Evolutionary conservation across 306 rosid species (phyloP).

Genomic region (Quercus aquifolioides): DNA sequence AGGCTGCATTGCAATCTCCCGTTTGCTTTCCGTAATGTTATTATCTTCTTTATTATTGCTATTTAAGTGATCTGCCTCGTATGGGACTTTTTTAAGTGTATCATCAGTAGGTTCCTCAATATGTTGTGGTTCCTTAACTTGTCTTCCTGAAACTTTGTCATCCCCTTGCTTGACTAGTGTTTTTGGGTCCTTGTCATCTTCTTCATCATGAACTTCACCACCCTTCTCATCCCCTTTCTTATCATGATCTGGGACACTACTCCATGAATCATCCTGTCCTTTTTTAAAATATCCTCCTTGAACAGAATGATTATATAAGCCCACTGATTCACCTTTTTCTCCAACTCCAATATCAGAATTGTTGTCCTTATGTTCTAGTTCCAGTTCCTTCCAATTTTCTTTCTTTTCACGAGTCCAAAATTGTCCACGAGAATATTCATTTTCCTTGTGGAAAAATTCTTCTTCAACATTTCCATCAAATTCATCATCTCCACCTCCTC

Average conservation of each 20-base stretch:
- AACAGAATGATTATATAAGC: not conserved
- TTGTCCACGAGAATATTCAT: no score
- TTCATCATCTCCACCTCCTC: constrained; percentile 1
- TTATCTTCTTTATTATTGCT: not conserved
- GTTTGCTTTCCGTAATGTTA: not conserved
- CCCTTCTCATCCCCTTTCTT: not conserved
- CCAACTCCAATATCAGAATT: not conserved
- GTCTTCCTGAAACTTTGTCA: not conserved
- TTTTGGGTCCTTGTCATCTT: not conserved
- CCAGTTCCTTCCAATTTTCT: not conserved
- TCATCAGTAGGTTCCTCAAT: not conserved
- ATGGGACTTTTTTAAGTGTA: not conserved
- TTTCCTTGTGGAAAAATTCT: not conserved
- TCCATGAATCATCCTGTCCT: not conserved
- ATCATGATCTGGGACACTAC: not conserved
- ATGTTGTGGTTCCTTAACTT: not conserved
- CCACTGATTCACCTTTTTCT: no score
- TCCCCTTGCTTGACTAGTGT: not conserved
- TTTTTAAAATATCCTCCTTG: not conserved
- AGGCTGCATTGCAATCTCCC: not conserved
- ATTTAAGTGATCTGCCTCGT: not conserved
- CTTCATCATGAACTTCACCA: not conserved
- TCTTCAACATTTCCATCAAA: not conserved
- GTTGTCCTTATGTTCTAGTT: not conserved
- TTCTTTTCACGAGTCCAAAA: no score